phyloP scores from a whole-genome alignment of 108 stramenopile species.

The Cyclotella cryptica region DNA sequence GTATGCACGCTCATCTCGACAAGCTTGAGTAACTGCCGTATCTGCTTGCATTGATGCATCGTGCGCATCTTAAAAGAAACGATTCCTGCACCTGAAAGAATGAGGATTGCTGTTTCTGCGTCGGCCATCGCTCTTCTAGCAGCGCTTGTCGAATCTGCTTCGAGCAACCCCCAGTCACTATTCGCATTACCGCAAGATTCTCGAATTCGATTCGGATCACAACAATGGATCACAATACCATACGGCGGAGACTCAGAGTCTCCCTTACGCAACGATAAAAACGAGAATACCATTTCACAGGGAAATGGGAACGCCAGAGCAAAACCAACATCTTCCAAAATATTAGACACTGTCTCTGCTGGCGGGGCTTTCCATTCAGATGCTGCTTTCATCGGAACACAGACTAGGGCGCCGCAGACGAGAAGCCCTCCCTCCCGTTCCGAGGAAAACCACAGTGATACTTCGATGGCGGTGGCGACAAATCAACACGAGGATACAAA shows the following conservation, averaged over 20 bases:
- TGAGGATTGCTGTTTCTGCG: slow-evolving; percentile 5
- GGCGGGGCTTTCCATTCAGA: slow-evolving; percentile 35
- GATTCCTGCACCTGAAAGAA: not conserved
- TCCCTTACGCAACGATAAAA: not conserved
- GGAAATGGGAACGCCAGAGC: not conserved
- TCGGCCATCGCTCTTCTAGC: not conserved
- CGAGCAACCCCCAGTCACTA: not conserved
- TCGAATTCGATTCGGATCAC: not conserved
- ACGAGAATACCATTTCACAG: not conserved
- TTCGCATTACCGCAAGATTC: not conserved
- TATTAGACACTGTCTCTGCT: slow-evolving; percentile 39
- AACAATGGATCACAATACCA: slow-evolving; percentile 2
- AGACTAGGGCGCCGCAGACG: not conserved
- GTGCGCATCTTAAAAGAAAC: no score
- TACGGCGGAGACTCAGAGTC: slow-evolving; percentile 18
- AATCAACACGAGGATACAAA: slow-evolving; percentile 19
- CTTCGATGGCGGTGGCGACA: slow-evolving; percentile 29
- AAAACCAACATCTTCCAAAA: slow-evolving; percentile 22
- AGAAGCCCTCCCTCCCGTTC: not conserved
- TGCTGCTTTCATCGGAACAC: slow-evolving; percentile 14
- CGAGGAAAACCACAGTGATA: not conserved
- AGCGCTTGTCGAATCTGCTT: not conserved
- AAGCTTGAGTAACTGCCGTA: no score
- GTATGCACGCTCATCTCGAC: no score
- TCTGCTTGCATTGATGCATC: no score